A percentile compares a stretch with the other conserved stretches of the same genome.
Conservation (phyloP, 768 basidiomycete species). For the Hemileccinum impolitum region DNA sequence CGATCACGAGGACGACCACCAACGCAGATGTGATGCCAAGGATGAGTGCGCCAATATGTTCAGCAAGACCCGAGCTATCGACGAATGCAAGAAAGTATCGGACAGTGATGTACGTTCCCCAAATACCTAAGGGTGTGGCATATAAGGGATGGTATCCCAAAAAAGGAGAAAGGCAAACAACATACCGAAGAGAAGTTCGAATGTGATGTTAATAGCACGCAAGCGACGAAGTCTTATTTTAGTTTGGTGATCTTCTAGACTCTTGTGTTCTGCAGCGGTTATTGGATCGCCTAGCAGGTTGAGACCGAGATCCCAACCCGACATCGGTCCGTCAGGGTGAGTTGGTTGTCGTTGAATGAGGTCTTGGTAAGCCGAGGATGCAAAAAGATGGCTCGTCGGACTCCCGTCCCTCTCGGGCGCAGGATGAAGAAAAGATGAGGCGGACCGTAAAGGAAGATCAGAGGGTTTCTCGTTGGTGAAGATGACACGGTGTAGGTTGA, state of each 20-base stretch:
- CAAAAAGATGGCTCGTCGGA: conserved; percentile 13
- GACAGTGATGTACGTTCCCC: conserved; percentile 59
- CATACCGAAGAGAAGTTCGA: conserved; percentile 39
- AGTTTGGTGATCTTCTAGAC: conserved; percentile 23
- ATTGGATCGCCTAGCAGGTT: conserved; percentile 32
- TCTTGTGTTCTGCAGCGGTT: conserved; percentile 31
- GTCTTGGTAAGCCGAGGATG: conserved; percentile 35
- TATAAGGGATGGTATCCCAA: conserved; percentile 1
- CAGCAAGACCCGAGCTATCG: conserved; percentile 40
- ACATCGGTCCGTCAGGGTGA: conserved; percentile 39
- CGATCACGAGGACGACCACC: conserved; percentile 23
- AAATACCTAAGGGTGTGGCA: conserved; percentile 38
- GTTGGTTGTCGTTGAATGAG: conserved; percentile 37
- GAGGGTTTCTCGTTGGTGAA: conserved; percentile 36
- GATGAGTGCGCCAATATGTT: conserved; percentile 34
- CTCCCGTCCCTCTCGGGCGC: conserved; percentile 12
- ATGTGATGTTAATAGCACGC: conserved; percentile 22
- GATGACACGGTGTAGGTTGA: conserved; percentile 55
- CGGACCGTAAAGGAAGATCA: conserved; percentile 17
- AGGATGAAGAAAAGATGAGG: conserved; percentile 19
- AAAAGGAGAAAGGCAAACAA: background rate
- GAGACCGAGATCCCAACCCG: conserved; percentile 30
- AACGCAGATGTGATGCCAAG: conserved; percentile 24
- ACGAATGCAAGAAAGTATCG: conserved; percentile 65
- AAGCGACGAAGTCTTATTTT: conserved; percentile 35